Evolutionary conservation across 1,139 yeast genomes (phyloP).

Genomic region (Debaryomycetaceae sp.): DNA sequence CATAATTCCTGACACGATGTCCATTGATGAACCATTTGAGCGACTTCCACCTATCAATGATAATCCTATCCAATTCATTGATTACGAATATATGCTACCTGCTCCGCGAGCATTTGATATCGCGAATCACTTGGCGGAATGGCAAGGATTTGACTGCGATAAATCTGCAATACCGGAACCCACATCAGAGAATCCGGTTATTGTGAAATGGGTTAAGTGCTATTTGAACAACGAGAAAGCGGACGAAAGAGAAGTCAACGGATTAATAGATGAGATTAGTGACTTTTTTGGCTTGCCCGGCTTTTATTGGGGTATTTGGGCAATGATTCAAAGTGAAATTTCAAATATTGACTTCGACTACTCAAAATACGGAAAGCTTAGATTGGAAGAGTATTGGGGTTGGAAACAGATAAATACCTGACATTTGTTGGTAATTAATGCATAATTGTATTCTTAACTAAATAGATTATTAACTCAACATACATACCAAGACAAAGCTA

Average conservation of each 20-base stretch:
- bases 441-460: background rate
- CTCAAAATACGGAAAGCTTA: constrained; percentile 52
- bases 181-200: constrained; percentile 32
- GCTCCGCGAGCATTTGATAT: constrained; percentile 82
- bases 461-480: background rate
- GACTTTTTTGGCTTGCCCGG: constrained; percentile 78
- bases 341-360: constrained; percentile 76
- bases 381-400: constrained; percentile 66
- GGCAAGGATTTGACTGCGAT: constrained; percentile 83
- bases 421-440: background rate
- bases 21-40: constrained; percentile 8
- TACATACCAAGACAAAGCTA: background rate
- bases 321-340: constrained; percentile 68
- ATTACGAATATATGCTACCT: constrained; percentile 77
- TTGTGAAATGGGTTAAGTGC: constrained; percentile 54
- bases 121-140: constrained; percentile 83
- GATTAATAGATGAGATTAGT: constrained; percentile 52
- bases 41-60: constrained; percentile 23
- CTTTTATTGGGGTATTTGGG: constrained; percentile 85
- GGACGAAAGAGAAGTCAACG: constrained; percentile 19
- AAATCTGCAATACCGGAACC: constrained; percentile 59
- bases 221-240: constrained; percentile 38
- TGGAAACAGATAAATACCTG: constrained; percentile 46
- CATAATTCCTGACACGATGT: constrained; percentile 48
- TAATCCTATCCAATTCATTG: constrained; percentile 64